Evolutionary conservation across 108 stramenopile genomes (phyloP), one percentile per base, ranked within the genome.

Genomic region (Skeletonema menzelii): DNA sequence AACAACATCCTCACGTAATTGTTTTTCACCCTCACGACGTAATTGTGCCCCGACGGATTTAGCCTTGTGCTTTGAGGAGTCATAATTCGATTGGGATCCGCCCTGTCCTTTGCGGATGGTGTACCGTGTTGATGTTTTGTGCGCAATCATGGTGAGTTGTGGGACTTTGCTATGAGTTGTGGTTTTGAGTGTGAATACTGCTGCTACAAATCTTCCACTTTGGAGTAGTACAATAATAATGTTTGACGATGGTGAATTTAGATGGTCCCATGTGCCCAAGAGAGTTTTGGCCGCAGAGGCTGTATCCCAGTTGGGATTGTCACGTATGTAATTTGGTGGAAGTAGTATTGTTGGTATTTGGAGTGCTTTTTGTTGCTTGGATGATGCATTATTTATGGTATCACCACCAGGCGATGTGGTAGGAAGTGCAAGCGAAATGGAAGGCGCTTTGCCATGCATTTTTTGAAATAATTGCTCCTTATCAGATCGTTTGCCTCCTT

Each of bases 81-180:
- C 96, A 35, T 89, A 75, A 8, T 77, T 34, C 17, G 89, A 88
- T 82, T 97, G 96, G 2, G 89, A 86, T 53, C 93, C 94, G 4
- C 96, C 96, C 65, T 95, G 94, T 30, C 93, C 93, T 77, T 87
- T 85, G 2, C 96, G 90, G 4, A 89, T 69, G 26, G 96, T 97
- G 72, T 97, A 97, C 14, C 88, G 75, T 14, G 78, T 63, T 2
- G 76, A 84, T 27, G 91, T 82, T 66, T 73, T 77, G 72, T 95
- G 94, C 1, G 73, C 63, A 6, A 94, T 26, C 91, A 95, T 59
- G 68, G 67, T 31, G 68, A 82, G 26, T 59, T 38, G 34, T 59
- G 46, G 56, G 15, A 42, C 40, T 42, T 67, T 46, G 58, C 15
- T 46, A 26, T 59, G 40, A n/a, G 15, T 56, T 17, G 49, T 53